Conservation (phyloP, 208 protist genomes). For the Leptomonas pyrrhocoris region DNA sequence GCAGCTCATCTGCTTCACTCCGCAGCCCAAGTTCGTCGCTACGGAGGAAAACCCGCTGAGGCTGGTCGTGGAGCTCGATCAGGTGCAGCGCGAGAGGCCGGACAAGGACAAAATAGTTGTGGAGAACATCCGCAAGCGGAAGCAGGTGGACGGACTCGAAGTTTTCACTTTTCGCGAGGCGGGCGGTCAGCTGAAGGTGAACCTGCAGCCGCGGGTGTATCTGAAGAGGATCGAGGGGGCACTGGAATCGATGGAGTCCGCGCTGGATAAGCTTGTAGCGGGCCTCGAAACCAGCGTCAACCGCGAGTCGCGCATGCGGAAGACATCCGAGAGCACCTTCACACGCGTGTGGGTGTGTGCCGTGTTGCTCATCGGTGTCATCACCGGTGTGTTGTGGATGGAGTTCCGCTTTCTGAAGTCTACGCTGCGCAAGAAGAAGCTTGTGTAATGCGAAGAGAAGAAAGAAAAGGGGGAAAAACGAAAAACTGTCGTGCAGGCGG, state of each 20-base stretch:
- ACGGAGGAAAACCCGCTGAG: constrained; percentile 12
- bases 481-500: not conserved
- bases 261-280: constrained; percentile 13
- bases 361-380: constrained; percentile 46
- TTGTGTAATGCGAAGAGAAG: constrained; percentile 29
- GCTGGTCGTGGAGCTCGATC: constrained; percentile 29
- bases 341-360: constrained; percentile 76
- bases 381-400: constrained; percentile 48
- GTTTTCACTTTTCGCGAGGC: constrained; percentile 71
- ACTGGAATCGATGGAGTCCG: constrained; percentile 23
- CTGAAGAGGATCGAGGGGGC: constrained; percentile 40
- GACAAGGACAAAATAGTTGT: constrained; percentile 13
- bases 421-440: constrained; percentile 68
- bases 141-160: constrained; percentile 56
- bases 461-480: not conserved
- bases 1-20: constrained; percentile 31
- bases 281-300: constrained; percentile 13
- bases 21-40: constrained; percentile 12
- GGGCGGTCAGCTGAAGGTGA: constrained; percentile 65
- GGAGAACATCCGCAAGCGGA: constrained; percentile 16
- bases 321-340: constrained; percentile 80
- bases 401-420: constrained; percentile 76
- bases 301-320: constrained; percentile 54
- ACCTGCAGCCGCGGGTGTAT: constrained; percentile 59
- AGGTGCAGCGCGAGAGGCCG: not conserved